Base-by-base conservation (phyloP, 2,329 filamentous ascomycete species). In the Diaporthe velutina region DNA sequence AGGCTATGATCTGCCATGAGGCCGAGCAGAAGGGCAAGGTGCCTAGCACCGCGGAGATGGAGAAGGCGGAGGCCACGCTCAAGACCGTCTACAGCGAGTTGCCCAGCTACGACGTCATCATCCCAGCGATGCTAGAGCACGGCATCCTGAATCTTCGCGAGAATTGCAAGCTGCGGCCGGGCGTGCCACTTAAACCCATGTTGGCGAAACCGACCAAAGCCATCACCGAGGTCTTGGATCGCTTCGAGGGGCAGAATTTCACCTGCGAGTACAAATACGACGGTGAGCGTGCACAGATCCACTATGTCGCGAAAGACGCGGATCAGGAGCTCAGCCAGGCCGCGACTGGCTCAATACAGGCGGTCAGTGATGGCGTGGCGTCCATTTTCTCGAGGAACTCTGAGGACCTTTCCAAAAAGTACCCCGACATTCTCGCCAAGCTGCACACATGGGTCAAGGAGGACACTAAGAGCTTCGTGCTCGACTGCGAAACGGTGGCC, bases 191-290 rank as follows among this genome's bases (percentile, higher is more conserved):
- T 74, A 99, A 99, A 84, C 97, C 97, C 79, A 99, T 99, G 97
- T 89, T 99, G 86, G 97, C 97, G 28, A 98, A 98, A 80, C 97
- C 97, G 4, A 99, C 97, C 13, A 99, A 99, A 83, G 96, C 97
- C 7, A 98, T 99, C 79, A 98, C 96, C 0, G 97, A 99, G 84
- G 97, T 99, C 0, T 89, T 99, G 15, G 96, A 99, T 83, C 94
- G 97, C 7, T 99, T 99, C 78, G 97, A 98, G 82, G 92, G 94
- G 77, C 97, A 98, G 81, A 94, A 93, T 35, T 99, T 99, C 80
- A 98, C 97, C 1, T 99, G 97, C 85, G 97, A 99, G 83, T 99
- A 98, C 88, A 99, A 99, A 84, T 99, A 99, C 81, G 97, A 99
- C 80, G 97, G 97, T 66, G 97, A 99, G 84, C 90, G 97, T 81